These are phyloP conservation scores for Creolimax fragrantissima DNA, from an alignment of 78 protist genomes.

Conservation along the genomic window DNA sequence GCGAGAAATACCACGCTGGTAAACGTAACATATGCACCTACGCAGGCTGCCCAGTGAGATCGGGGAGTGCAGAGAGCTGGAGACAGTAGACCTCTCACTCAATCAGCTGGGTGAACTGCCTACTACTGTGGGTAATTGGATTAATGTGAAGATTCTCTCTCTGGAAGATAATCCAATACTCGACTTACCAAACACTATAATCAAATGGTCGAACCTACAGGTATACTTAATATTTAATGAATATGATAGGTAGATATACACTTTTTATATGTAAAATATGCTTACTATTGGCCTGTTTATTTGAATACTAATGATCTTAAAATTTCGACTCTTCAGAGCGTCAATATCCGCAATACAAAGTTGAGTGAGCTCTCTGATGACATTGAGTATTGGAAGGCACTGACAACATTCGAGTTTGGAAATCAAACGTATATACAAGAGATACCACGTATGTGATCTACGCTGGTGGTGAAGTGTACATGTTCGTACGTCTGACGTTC, in stretches of 20 bases:
- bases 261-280: no score
- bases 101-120: neutral
- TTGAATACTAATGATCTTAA: no score
- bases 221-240: no score
- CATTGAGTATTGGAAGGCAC: neutral
- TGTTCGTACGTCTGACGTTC: no score
- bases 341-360: conserved; percentile 16
- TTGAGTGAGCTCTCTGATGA: conserved; percentile 18
- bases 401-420: neutral
- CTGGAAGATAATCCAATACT: neutral
- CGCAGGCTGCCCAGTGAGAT: neutral
- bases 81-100: neutral
- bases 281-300: no score
- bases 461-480: no score
- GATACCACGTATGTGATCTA: neutral
- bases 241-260: no score
- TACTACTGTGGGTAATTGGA: conserved; percentile 1
- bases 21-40: no score
- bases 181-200: neutral
- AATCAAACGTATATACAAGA: neutral
- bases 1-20: no score
- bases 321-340: neutral
- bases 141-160: neutral
- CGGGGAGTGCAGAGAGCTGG: neutral
- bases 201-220: neutral